Conservation (phyloP, 768 basidiomycete genomes). For the Russula compacta region DNA sequence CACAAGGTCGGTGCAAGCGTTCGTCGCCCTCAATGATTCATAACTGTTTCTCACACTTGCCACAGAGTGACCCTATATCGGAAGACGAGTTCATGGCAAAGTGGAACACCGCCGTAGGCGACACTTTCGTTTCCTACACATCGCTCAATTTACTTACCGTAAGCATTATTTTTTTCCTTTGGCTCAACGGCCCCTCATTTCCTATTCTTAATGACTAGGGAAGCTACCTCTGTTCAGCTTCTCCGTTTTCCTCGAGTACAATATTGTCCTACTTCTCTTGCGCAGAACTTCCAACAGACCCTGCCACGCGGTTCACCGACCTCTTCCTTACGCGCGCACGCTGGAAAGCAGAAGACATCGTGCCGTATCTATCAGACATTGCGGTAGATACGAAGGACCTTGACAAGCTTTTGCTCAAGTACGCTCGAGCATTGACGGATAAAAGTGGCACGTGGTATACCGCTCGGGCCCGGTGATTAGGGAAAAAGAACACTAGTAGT, state of each 20-base stretch:
- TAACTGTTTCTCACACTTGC: background rate
- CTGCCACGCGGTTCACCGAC: constrained; percentile 74
- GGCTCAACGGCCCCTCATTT: background rate
- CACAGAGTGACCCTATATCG: constrained; percentile 50
- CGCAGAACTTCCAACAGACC: constrained; percentile 64
- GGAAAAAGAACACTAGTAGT: background rate
- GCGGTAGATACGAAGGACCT: constrained; percentile 78
- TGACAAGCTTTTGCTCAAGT: constrained; percentile 82
- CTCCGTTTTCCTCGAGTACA: constrained; percentile 27
- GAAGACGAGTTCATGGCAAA: constrained; percentile 46
- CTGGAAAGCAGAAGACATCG: constrained; percentile 75
- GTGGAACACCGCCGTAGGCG: constrained; percentile 74
- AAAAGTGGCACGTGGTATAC: constrained; percentile 65
- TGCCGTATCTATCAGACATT: constrained; percentile 74
- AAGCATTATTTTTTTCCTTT: constrained; percentile 20
- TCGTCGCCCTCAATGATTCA: background rate
- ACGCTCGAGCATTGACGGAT: constrained; percentile 70
- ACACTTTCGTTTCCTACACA: constrained; percentile 59
- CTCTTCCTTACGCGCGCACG: constrained; percentile 73
- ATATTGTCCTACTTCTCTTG: constrained; percentile 68
- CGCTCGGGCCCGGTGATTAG: constrained; percentile 41
- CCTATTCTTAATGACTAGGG: constrained; percentile 40
- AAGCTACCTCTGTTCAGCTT: constrained; percentile 49
- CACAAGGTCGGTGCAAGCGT: constrained; percentile 34
- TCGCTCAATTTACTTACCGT: constrained; percentile 64